Conservation (phyloP, 164 flowering plant genomes). For the Macadamia integrifolia region DNA sequence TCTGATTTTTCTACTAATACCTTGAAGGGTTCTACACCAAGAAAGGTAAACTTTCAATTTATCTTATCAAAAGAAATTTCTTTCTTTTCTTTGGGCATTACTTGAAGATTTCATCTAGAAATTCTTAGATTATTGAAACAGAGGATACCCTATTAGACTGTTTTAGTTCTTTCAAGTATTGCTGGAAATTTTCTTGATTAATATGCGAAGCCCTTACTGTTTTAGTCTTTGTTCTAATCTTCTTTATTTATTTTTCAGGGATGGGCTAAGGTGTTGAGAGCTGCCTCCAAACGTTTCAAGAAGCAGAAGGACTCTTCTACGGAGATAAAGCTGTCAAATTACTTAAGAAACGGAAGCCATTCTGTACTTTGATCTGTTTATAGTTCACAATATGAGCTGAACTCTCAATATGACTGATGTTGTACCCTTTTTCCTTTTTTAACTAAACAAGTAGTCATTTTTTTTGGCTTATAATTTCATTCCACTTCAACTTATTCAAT, state of each 20-base stretch:
- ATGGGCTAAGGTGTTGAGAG: slow-evolving; percentile 40
- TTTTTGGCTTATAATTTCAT: no score
- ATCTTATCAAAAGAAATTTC: no score
- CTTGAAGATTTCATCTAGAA: not conserved
- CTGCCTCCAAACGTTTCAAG: slow-evolving; percentile 51
- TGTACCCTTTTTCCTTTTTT: not conserved
- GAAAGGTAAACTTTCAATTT: slow-evolving; percentile 12
- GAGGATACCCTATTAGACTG: not conserved
- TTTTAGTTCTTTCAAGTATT: no score
- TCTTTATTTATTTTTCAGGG: slow-evolving; percentile 22
- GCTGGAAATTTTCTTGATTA: no score
- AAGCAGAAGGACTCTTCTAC: slow-evolving; percentile 28
- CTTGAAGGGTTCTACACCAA: slow-evolving; percentile 14
- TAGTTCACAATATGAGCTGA: not conserved
- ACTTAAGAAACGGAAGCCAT: slow-evolving; percentile 1
- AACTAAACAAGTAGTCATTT: no score
- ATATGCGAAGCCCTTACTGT: not conserved
- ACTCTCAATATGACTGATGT: not conserved
- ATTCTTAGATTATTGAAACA: not conserved
- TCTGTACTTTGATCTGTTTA: not conserved
- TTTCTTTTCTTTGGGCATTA: not conserved
- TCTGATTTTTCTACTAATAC: slow-evolving; percentile 25
- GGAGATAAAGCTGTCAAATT: slow-evolving; percentile 26
- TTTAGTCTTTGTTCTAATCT: not conserved
- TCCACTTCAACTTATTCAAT: no score